Evolutionary conservation across 2,329 filamentous ascomycete genomes (phyloP).

Genomic region (Incumbomyces lentus): DNA sequence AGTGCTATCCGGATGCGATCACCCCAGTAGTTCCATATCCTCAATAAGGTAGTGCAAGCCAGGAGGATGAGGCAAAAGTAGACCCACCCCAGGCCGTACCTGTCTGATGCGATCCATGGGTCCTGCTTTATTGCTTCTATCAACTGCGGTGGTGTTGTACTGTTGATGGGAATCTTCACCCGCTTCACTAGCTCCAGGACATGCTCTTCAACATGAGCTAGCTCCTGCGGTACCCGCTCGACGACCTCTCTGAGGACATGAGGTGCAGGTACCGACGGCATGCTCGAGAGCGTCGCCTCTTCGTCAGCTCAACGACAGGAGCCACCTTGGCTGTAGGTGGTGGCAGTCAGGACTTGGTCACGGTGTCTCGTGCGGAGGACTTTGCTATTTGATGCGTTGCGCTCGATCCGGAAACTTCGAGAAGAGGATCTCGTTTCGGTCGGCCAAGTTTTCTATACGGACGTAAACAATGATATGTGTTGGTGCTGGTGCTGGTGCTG

Average conservation of each 20-base stretch:
- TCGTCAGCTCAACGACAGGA: background rate
- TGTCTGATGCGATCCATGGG: constrained; percentile 70
- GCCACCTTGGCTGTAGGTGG: background rate
- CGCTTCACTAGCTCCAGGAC: constrained; percentile 32
- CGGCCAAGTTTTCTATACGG: background rate
- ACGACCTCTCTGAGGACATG: constrained; percentile 2
- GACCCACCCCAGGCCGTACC: constrained; percentile 79
- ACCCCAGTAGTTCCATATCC: constrained; percentile 81
- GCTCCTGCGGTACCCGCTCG: background rate
- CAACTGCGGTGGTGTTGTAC: constrained; percentile 44
- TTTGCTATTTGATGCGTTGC: no score
- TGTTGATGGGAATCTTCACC: constrained; percentile 47
- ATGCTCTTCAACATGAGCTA: background rate
- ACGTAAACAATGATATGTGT: no score
- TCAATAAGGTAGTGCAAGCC: constrained; percentile 54
- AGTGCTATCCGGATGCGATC: constrained; percentile 86
- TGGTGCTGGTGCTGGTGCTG: no score
- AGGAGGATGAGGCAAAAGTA: constrained; percentile 73
- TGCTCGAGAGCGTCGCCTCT: background rate
- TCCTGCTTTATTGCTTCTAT: constrained; percentile 52
- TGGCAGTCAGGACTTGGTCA: background rate
- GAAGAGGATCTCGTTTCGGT: background rate
- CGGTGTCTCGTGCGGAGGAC: constrained; percentile 29
- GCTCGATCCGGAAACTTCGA: no score
- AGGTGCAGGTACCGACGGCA: constrained; percentile 4